Conservation (phyloP, 352 stramenopile species). For the Phytophthora boehmeriae region DNA sequence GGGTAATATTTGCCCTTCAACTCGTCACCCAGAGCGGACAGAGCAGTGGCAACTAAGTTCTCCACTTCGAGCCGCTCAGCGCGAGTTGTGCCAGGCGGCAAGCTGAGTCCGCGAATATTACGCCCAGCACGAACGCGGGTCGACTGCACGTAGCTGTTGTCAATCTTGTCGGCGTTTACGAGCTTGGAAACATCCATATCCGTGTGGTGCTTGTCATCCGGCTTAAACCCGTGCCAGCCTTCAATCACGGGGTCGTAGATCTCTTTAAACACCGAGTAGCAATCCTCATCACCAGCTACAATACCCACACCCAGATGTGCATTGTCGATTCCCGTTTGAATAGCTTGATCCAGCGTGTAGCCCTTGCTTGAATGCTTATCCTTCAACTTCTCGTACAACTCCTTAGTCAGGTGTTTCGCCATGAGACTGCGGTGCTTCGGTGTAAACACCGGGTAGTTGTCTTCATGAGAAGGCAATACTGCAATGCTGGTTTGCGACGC, state of each 20-base stretch:
- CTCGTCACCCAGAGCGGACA: slow-evolving; percentile 71
- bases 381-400: slow-evolving; percentile 87
- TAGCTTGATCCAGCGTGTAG: slow-evolving; percentile 87
- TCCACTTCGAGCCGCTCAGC: slow-evolving; percentile 86
- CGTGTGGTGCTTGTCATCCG: slow-evolving; percentile 76
- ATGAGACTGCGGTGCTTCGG: slow-evolving; percentile 87
- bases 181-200: slow-evolving; percentile 87
- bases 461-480: slow-evolving; percentile 63
- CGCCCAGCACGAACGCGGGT: slow-evolving; percentile 92
- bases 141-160: slow-evolving; percentile 89
- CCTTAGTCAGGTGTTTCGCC: slow-evolving; percentile 82
- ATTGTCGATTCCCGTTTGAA: slow-evolving; percentile 87
- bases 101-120: slow-evolving; percentile 88
- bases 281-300: slow-evolving; percentile 88
- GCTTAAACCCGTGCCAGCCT: slow-evolving; percentile 86
- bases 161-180: slow-evolving; percentile 66
- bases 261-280: slow-evolving; percentile 82
- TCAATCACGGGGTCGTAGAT: slow-evolving; percentile 88
- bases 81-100: slow-evolving; percentile 89
- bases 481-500: slow-evolving; percentile 54
- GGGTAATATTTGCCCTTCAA: slow-evolving; percentile 90
- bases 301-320: slow-evolving; percentile 82
- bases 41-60: slow-evolving; percentile 79
- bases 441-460: slow-evolving; percentile 83
- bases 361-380: slow-evolving; percentile 67